These are phyloP conservation scores for Chaetomium globosum DNA, from an alignment of 2,329 filamentous ascomycete species.

Conservation along the genomic window DNA sequence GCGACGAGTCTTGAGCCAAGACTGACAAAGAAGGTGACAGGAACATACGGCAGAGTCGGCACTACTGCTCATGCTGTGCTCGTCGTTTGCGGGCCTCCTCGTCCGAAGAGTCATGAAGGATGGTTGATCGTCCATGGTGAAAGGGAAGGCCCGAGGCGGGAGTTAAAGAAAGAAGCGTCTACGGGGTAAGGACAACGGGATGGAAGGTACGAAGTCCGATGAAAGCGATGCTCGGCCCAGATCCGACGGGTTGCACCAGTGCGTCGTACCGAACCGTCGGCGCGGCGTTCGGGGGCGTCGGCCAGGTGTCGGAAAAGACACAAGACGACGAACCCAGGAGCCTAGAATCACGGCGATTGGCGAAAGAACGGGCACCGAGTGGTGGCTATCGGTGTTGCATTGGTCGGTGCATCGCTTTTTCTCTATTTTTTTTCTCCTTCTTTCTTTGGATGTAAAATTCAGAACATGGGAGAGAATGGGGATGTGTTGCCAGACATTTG, in stretches of 20 bases:
- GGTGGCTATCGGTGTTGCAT: constrained; percentile 17
- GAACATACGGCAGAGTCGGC: constrained; percentile 54
- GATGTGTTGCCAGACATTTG: constrained; percentile 6
- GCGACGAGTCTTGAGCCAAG: neutral
- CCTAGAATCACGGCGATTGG: constrained; percentile 12
- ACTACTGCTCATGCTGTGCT: constrained; percentile 52
- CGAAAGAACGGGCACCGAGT: constrained; percentile 2
- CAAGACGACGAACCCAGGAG: no score
- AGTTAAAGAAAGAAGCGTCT: constrained; percentile 10
- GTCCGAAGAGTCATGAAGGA: constrained; percentile 59
- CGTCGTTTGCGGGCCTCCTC: constrained; percentile 49
- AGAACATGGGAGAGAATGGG: constrained; percentile 9
- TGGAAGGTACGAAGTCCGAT: neutral
- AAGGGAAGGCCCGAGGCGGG: constrained; percentile 7
- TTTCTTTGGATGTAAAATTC: constrained; percentile 11
- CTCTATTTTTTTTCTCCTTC: neutral
- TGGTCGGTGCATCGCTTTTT: constrained; percentile 15
- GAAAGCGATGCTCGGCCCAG: neutral
- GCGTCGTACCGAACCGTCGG: constrained; percentile 13
- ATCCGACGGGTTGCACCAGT: neutral
- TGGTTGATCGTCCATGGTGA: constrained; percentile 48
- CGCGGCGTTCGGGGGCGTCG: constrained; percentile 6
- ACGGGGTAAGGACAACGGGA: neutral
- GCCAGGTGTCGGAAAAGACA: neutral
- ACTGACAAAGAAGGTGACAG: constrained; percentile 26